Evolutionary conservation across 176 grass and related monocot species (phyloP), one percentile per base, ranked within the genome.

Genomic region (Puya raimondii): DNA sequence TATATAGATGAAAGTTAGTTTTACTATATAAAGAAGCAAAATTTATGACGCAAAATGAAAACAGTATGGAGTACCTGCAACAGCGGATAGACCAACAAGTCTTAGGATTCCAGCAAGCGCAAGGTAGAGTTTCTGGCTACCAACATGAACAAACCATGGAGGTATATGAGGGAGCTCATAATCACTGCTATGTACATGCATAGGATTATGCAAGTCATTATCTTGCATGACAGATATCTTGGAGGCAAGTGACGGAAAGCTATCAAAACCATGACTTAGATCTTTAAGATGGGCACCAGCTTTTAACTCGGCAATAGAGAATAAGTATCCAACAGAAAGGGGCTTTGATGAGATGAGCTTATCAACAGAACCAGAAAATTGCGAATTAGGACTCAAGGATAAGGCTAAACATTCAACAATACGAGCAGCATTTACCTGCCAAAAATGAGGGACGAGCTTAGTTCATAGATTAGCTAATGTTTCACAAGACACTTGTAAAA

Each of bases 301-400:
- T 80, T 97, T 97, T 68, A 97, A 76, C 75, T 97, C 93, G 25
- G 86, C 86, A 87, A 97, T 72, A 63, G 93, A 97, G 65, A 87
- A 86, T 54, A 97, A 78, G 81, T 85, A 92, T 66, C 93, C 89
- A 83, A 88, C 69, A 74, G 93, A 90, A 12, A 97, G 84, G 53
- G 93, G 86, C 65, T 92, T 92, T 57, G 84, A 79, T 53, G 73
- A 70, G 68, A 90, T 87, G 59, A 97, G 68, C 68, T 91, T 97
- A 47, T 89, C 81, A 76, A 97, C 86, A 48, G 93, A 92, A 81
- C 93, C 93, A 73, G 84, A 71, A 80, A 87, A 97, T 47, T 87
- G 86, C 51, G 89, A 85, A 76, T 85, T 85, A 64, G 88, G 89
- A 68, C 88, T 90, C 57, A 97, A 72, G 79, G 79, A 92, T 68